phyloP scores from a whole-genome alignment of 257 asterid genomes.

The Ligustrum vulgare region DNA sequence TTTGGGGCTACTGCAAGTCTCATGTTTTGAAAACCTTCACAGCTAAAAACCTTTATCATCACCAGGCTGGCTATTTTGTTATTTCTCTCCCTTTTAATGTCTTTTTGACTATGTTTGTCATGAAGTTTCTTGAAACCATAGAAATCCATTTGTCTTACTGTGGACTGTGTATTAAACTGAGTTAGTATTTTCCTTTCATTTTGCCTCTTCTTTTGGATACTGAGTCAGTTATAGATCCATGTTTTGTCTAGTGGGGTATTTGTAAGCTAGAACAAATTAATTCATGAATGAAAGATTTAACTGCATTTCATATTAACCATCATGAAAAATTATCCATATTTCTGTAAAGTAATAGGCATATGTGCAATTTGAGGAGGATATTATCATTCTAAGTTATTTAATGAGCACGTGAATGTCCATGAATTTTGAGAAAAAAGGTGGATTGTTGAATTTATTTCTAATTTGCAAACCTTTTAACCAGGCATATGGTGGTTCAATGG shows the following conservation, averaged over 20 bases:
- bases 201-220: conserved; percentile 11
- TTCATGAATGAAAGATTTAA: background rate
- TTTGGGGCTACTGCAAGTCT: conserved; percentile 39
- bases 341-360: background rate
- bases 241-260: conserved; percentile 1
- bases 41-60: conserved; percentile 58
- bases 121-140: conserved; percentile 12
- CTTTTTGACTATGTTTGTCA: background rate
- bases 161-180: background rate
- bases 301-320: background rate
- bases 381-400: background rate
- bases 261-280: background rate
- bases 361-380: background rate
- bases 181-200: conserved; percentile 10
- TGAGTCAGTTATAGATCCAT: conserved; percentile 5
- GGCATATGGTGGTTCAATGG: background rate
- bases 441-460: background rate
- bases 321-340: background rate
- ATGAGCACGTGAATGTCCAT: background rate
- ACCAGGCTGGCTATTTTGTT: conserved; percentile 49
- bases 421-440: background rate
- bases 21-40: conserved; percentile 46
- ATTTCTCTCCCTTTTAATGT: background rate
- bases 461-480: background rate
- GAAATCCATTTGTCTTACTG: background rate